Base-by-base conservation (phyloP, 257 asterid genomes). In the Fraxinus cuspidata region DNA sequence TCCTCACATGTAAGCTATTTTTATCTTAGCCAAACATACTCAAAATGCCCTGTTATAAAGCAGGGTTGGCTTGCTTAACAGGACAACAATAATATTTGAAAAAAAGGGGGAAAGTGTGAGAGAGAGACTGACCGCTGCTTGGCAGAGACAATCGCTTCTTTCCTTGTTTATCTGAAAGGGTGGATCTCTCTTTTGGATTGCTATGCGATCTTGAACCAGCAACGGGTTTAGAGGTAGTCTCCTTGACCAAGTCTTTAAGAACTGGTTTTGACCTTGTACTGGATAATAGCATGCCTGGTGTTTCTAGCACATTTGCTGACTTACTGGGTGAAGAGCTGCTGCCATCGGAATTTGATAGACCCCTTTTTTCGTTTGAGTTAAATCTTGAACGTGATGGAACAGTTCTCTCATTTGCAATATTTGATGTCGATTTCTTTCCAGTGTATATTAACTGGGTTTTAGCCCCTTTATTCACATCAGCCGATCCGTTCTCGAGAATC, bases 111-210 rank as follows among this genome's bases (percentile, higher is more conserved):
- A 66, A 66, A 67, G 73, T 72, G 78, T 70, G 81, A 67, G 78
- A 75, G 82, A 80, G 78, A 13, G 67, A 80, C 86, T 78, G 47
- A 90, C 96, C 90, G 7, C 44, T 85, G 77, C 80, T 80, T 69
- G 99, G 98, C 37, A 92, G 93, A 77, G 99, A 94, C 51, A 89
- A 42, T 79, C 96, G 89, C 86, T 89, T 89, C 65, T 91, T 89
- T 81, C 85, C 97, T 73, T 75, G 92, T 80, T 85, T 90, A 79
- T 90, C 87, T 21, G 86, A 31, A 76, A 85, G 83, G 51, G 78
- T 75, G 38, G 87, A 83, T 82, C 96, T 88, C 90, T 92, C 95
- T 88, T 81, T 92, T 51, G 97, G 97, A 78, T 83, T 91, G 84
- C 95, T 92, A 74, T 78, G 84, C 29, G 97, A 92, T 82, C 97